These are phyloP conservation scores for Zizania latifolia DNA, from an alignment of 176 grass and related monocot species.

Conservation along the genomic window DNA sequence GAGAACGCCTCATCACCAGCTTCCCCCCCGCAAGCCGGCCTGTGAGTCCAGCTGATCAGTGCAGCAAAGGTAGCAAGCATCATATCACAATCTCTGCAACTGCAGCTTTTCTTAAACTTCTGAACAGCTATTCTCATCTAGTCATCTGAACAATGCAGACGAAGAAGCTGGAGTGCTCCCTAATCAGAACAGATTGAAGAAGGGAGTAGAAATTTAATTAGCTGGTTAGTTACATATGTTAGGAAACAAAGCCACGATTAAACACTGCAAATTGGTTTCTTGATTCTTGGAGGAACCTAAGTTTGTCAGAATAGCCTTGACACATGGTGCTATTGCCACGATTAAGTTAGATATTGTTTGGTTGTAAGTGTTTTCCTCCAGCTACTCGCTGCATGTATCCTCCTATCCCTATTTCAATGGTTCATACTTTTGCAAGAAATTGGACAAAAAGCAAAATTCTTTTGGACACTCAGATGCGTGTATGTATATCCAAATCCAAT, in stretches of 20 bases:
- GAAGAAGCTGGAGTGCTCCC: neutral
- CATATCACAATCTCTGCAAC: neutral
- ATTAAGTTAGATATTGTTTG: neutral
- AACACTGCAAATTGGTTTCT: neutral
- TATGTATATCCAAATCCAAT: neutral
- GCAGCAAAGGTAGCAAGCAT: conserved; percentile 12
- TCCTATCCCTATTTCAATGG: neutral
- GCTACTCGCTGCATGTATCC: neutral
- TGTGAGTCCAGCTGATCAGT: conserved; percentile 44
- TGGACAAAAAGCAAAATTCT: neutral
- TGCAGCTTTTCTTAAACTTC: neutral
- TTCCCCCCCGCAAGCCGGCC: conserved; percentile 83
- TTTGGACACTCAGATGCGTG: neutral
- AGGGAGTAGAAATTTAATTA: neutral
- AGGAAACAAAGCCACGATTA: neutral
- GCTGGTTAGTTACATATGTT: neutral
- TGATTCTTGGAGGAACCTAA: neutral
- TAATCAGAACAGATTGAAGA: neutral
- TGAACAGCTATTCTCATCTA: neutral
- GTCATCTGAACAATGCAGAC: neutral
- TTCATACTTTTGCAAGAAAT: neutral
- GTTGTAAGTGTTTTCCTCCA: neutral
- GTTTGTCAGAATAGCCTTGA: conserved; percentile 3
- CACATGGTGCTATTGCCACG: neutral
- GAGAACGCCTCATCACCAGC: conserved; percentile 80